Percentiles rank a stretch among this genome's conserved stretches.
These are phyloP conservation scores for Ophiobolus disseminans DNA, from an alignment of 2,329 filamentous ascomycete species.

Conservation along the genomic window DNA sequence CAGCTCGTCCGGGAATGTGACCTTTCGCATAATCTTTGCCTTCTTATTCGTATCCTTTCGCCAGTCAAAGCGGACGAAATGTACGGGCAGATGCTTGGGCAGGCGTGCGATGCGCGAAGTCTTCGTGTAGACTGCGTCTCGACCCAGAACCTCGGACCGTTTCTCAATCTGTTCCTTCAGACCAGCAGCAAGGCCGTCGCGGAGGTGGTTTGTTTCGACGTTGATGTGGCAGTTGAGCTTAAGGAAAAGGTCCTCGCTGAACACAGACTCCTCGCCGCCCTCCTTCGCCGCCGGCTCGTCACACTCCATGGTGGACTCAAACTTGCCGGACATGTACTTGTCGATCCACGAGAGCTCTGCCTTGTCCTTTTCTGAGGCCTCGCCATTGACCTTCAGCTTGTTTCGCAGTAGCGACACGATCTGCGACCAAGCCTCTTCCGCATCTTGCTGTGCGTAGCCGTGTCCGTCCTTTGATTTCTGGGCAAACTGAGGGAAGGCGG, in stretches of 20 bases:
- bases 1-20: constrained; percentile 91
- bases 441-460: constrained; percentile 96
- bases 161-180: constrained; percentile 93
- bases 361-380: constrained; percentile 32
- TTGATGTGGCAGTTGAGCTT: constrained; percentile 98
- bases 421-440: constrained; percentile 97
- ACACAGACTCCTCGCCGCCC: constrained; percentile 72
- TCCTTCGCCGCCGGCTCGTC: constrained; percentile 81
- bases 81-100: constrained; percentile 94
- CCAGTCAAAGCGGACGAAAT: constrained; percentile 99
- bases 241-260: constrained; percentile 77
- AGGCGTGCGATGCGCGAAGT: constrained; percentile 86
- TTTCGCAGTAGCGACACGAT: constrained; percentile 83
- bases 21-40: constrained; percentile 99
- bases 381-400: constrained; percentile 73
- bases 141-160: constrained; percentile 75
- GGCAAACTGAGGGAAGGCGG: constrained; percentile 88
- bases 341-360: constrained; percentile 77
- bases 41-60: constrained; percentile 95
- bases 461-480: constrained; percentile 82
- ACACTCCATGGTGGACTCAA: constrained; percentile 79
- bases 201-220: constrained; percentile 82
- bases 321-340: constrained; percentile 85
- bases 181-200: constrained; percentile 83
- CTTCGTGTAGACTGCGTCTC: constrained; percentile 87